Conservation (phyloP, 2,329 filamentous ascomycete genomes). For the Diaporthe sp. region DNA sequence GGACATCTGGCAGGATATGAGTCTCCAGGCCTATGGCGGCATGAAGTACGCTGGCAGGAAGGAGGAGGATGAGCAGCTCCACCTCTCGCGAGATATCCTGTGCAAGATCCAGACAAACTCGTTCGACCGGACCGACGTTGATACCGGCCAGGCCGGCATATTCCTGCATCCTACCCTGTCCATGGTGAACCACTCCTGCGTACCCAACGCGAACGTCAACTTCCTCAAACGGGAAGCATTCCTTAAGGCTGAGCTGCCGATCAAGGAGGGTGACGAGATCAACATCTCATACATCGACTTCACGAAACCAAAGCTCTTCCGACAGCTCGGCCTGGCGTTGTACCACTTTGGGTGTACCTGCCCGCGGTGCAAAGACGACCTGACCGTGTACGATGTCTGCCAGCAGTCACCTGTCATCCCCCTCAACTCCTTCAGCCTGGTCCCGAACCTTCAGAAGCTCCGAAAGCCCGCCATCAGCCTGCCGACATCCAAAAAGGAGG, state of each 20-base stretch:
- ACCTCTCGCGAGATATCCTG: conserved; percentile 59
- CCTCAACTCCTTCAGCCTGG: conserved; percentile 60
- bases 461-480: conserved; percentile 48
- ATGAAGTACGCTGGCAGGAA: conserved; percentile 59
- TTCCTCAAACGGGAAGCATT: conserved; percentile 65
- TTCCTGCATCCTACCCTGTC: conserved; percentile 69
- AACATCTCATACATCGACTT: conserved; percentile 72
- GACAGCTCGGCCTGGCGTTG: conserved; percentile 57
- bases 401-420: conserved; percentile 54
- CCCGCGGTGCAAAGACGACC: conserved; percentile 60
- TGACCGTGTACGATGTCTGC: conserved; percentile 68
- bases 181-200: conserved; percentile 74
- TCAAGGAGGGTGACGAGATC: conserved; percentile 67
- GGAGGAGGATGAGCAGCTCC: conserved; percentile 51
- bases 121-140: conserved; percentile 68
- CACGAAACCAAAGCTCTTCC: conserved; percentile 57
- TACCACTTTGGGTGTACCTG: conserved; percentile 69
- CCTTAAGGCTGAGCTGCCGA: conserved; percentile 62
- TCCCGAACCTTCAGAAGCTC: conserved; percentile 53
- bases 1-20: conserved; percentile 60
- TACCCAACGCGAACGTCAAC: conserved; percentile 70
- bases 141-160: conserved; percentile 65
- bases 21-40: conserved; percentile 63
- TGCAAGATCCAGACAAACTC: conserved; percentile 75
- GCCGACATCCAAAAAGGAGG: conserved; percentile 43